These are phyloP conservation scores for Clavaria fumosa DNA, from an alignment of 768 basidiomycete species.

Conservation along the genomic window DNA sequence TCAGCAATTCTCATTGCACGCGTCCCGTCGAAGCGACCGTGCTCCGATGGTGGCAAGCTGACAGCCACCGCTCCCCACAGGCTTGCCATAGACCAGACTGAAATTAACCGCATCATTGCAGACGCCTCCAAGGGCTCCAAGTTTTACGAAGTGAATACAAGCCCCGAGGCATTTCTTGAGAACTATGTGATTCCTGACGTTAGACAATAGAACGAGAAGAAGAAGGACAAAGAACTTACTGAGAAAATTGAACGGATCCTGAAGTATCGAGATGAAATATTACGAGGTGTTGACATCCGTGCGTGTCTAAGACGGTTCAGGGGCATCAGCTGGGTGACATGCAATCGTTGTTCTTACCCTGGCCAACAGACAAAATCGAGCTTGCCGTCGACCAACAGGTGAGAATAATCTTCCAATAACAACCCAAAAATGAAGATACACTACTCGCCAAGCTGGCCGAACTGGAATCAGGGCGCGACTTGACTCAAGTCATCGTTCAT, in stretches of 20 bases:
- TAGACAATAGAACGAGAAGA: constrained; percentile 74
- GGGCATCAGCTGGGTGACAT: background rate
- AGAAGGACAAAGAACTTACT: constrained; percentile 75
- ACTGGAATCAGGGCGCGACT: constrained; percentile 61
- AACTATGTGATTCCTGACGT: constrained; percentile 3
- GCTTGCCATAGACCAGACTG: constrained; percentile 61
- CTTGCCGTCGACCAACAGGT: constrained; percentile 55
- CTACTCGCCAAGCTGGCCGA: constrained; percentile 35
- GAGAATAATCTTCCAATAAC: constrained; percentile 13
- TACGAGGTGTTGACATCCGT: constrained; percentile 44
- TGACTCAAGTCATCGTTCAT: constrained; percentile 78
- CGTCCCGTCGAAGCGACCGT: background rate
- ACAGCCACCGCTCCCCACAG: constrained; percentile 18
- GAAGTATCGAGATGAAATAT: constrained; percentile 41
- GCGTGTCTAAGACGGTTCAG: constrained; percentile 15
- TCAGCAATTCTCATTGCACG: constrained; percentile 20
- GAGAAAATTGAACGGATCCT: constrained; percentile 59
- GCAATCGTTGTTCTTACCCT: constrained; percentile 10
- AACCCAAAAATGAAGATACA: constrained; percentile 2
- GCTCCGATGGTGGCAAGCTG: no score
- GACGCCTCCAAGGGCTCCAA: constrained; percentile 89
- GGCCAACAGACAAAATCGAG: constrained; percentile 40
- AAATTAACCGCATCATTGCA: constrained; percentile 79
- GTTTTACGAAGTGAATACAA: constrained; percentile 59
- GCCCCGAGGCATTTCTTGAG: background rate